Evolutionary conservation across 352 stramenopile species (phyloP).

Genomic region (Phytophthora pisi): DNA sequence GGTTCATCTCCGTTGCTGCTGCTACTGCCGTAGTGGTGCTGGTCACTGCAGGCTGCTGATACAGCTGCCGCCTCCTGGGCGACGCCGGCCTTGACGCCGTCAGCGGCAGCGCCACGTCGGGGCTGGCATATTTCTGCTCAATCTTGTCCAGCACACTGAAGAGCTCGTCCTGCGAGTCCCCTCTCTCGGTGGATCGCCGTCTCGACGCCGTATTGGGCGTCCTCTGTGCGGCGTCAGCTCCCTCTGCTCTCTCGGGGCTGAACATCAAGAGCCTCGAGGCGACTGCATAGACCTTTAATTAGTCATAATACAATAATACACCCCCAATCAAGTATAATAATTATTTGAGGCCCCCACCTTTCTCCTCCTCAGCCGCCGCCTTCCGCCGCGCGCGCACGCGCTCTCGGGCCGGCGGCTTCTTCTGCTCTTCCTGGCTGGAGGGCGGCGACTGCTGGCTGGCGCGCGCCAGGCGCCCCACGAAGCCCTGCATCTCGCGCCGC

Average conservation of each 20-base stretch:
- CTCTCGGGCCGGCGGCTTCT: slow-evolving; percentile 8
- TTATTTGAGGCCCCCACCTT: slow-evolving; percentile 11
- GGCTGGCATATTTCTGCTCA: slow-evolving; percentile 60
- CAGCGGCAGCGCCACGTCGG: slow-evolving; percentile 18
- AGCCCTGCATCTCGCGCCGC: slow-evolving; percentile 72
- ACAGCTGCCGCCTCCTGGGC: not conserved
- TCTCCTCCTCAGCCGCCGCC: slow-evolving; percentile 27
- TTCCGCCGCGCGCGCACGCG: slow-evolving; percentile 3
- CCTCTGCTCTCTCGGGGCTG: slow-evolving; percentile 27
- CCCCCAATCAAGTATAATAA: too few species aligned
- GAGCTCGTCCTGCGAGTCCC: slow-evolving; percentile 67
- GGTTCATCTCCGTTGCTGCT: slow-evolving; percentile 6
- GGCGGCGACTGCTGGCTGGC: slow-evolving; percentile 55
- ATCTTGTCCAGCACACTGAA: slow-evolving; percentile 66
- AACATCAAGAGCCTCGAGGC: slow-evolving; percentile 61
- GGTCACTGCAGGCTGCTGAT: not conserved
- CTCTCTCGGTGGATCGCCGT: slow-evolving; percentile 21
- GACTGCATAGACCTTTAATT: slow-evolving; percentile 1
- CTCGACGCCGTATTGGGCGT: slow-evolving; percentile 9
- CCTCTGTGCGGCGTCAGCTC: not conserved
- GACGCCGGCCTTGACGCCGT: not conserved
- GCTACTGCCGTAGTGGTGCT: not conserved
- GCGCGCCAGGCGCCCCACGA: slow-evolving; percentile 63
- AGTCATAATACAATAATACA: not conserved
- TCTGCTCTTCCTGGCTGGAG: slow-evolving; percentile 17